Conservation (phyloP, 2,329 filamentous ascomycete species). For the Sclerotiophoma versabilis region DNA sequence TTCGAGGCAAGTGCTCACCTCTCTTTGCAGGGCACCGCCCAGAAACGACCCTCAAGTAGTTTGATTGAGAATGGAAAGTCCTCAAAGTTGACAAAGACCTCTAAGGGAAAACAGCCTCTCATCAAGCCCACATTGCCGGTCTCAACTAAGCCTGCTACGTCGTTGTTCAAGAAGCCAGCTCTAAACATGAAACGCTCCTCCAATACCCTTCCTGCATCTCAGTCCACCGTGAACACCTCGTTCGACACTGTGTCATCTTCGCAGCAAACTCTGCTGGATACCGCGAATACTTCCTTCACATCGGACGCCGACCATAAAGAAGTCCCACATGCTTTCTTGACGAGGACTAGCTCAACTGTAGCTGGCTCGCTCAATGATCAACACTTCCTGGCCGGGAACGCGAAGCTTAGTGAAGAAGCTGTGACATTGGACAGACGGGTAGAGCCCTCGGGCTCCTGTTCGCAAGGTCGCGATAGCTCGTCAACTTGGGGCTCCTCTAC, state of each 20-base stretch:
- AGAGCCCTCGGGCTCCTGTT: constrained; percentile 10
- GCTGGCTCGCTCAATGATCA: constrained; percentile 29
- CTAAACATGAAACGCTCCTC: constrained; percentile 31
- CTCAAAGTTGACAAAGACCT: constrained; percentile 37
- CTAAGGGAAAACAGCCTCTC: constrained; percentile 34
- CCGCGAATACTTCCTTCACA: constrained; percentile 37
- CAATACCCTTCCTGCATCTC: constrained; percentile 12
- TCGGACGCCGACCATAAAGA: constrained; percentile 19
- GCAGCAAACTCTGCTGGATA: constrained; percentile 28
- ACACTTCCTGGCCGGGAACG: constrained; percentile 14
- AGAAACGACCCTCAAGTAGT: constrained; percentile 34
- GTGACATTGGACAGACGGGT: constrained; percentile 3
- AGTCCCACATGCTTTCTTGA: not conserved
- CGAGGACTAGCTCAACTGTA: constrained; percentile 30
- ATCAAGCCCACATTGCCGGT: constrained; percentile 1
- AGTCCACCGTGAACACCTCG: constrained; percentile 31
- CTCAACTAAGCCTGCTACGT: not conserved
- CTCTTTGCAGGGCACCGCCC: constrained; percentile 19
- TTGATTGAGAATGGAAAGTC: constrained; percentile 27
- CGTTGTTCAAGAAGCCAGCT: constrained; percentile 34
- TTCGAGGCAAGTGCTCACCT: constrained; percentile 37
- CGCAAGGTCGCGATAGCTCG: constrained; percentile 26
- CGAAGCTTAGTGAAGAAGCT: constrained; percentile 13
- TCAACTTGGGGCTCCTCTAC: constrained; percentile 37
- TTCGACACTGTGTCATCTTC: constrained; percentile 35